Evolutionary conservation across 148 eudicot genomes (phyloP).

Genomic region (Mesembryanthemum crystallinum): DNA sequence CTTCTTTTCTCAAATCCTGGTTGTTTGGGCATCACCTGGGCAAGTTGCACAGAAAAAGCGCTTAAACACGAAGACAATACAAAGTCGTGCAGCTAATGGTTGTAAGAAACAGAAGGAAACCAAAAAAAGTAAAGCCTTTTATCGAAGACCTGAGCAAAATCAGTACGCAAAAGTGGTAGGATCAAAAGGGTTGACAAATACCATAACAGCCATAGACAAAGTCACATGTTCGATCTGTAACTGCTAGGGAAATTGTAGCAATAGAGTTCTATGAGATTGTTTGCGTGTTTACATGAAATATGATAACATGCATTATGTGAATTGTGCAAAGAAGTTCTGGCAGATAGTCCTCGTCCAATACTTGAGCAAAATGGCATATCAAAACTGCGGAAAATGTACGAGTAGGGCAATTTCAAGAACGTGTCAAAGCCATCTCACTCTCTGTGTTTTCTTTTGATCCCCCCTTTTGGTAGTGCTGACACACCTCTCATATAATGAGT

Average conservation of each 20-base stretch:
- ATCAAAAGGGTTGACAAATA: too few relatives aligned
- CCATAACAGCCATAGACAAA: not conserved
- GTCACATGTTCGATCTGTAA: not conserved
- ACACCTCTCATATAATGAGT: too few relatives aligned
- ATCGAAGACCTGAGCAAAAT: slow-evolving; percentile 6
- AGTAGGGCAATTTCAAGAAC: too few relatives aligned
- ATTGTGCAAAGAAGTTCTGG: not conserved
- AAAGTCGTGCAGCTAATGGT: too few relatives aligned
- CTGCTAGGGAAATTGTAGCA: not conserved
- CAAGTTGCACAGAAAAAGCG: slow-evolving; percentile 1
- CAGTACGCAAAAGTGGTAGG: not conserved
- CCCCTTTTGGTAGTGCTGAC: too few relatives aligned
- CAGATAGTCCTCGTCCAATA: not conserved
- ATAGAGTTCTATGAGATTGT: not conserved
- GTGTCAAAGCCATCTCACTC: too few relatives aligned
- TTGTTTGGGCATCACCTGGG: slow-evolving; percentile 92
- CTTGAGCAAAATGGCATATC: not conserved
- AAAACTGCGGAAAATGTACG: not conserved
- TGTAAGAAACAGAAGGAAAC: too few relatives aligned
- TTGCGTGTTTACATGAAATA: not conserved
- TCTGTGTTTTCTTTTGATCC: not conserved
- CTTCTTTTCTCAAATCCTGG: slow-evolving; percentile 84
- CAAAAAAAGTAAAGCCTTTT: too few relatives aligned
- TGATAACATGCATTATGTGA: not conserved
- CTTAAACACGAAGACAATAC: not conserved